Percentiles rank a stretch among this genome's conserved stretches.
Conservation (phyloP, 768 basidiomycete species). For the Boletus rubescentipes region DNA sequence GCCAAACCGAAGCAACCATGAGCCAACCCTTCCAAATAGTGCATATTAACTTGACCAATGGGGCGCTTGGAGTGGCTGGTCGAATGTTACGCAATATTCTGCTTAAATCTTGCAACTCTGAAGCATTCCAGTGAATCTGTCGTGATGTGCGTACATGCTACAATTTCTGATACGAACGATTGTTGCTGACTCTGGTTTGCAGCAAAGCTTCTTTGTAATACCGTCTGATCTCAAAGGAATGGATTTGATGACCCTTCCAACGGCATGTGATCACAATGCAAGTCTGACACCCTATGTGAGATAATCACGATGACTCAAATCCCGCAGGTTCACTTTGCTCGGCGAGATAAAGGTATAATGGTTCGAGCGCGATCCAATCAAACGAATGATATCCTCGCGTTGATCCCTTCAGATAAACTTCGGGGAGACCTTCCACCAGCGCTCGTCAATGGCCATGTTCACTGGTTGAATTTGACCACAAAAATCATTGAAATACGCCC, state of each 20-base stretch:
- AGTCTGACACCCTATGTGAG: neutral
- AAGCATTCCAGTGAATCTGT: neutral
- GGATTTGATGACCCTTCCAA: neutral
- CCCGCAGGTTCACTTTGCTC: conserved; percentile 16
- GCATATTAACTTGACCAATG: too few relatives aligned
- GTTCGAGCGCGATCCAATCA: conserved; percentile 3
- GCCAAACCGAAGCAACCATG: too few relatives aligned
- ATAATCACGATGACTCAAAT: neutral
- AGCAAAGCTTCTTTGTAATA: neutral
- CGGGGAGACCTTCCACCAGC: conserved; percentile 18
- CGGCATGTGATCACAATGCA: neutral
- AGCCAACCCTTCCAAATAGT: too few relatives aligned
- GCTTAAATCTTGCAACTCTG: too few relatives aligned
- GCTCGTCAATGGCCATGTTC: conserved; percentile 8
- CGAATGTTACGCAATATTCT: too few relatives aligned
- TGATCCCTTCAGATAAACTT: conserved; percentile 17
- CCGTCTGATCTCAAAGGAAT: neutral
- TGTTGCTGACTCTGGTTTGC: too few relatives aligned
- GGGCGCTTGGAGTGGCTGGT: too few relatives aligned
- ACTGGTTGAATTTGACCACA: conserved; percentile 23
- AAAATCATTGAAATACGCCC: conserved; percentile 23
- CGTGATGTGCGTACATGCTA: neutral
- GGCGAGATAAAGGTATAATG: conserved; percentile 1
- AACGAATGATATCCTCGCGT: conserved; percentile 2
- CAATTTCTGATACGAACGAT: neutral